Evolutionary conservation across 2,329 filamentous ascomycete genomes (phyloP).

Genomic region (Aspergillus tanneri): DNA sequence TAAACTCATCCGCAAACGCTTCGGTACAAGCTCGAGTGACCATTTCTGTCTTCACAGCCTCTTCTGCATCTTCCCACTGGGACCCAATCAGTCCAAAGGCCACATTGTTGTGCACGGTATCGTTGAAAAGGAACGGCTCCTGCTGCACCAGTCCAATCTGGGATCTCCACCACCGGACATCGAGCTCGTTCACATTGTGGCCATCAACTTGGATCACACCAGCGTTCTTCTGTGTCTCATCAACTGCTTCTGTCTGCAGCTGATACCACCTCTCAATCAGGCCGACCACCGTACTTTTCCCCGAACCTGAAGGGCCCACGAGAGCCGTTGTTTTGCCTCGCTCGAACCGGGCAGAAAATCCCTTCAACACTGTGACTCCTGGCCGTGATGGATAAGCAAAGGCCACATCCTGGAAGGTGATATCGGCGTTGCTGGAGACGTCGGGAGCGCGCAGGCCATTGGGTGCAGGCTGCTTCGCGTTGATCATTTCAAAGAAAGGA

Average conservation of each 20-base stretch:
- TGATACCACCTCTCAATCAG: constrained; percentile 47
- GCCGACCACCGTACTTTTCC: constrained; percentile 48
- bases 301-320: constrained; percentile 47
- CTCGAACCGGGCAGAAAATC: constrained; percentile 34
- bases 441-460: constrained; percentile 50
- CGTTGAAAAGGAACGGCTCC: constrained; percentile 68
- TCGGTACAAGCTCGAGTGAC: constrained; percentile 64
- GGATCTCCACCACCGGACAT: constrained; percentile 61
- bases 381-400: constrained; percentile 66
- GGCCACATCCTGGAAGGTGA: constrained; percentile 62
- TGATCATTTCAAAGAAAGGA: constrained; percentile 36
- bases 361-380: constrained; percentile 35
- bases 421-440: constrained; percentile 53
- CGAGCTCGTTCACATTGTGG: constrained; percentile 55
- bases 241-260: constrained; percentile 9
- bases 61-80: constrained; percentile 34
- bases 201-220: constrained; percentile 57
- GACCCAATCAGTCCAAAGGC: constrained; percentile 54
- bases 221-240: not conserved
- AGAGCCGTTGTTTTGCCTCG: constrained; percentile 43
- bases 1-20: constrained; percentile 69
- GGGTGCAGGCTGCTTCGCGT: constrained; percentile 21
- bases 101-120: constrained; percentile 64
- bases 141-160: constrained; percentile 66
- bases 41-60: constrained; percentile 46